phyloP scores from a whole-genome alignment of 2,329 filamentous ascomycete genomes.

The Nemania sp. region DNA sequence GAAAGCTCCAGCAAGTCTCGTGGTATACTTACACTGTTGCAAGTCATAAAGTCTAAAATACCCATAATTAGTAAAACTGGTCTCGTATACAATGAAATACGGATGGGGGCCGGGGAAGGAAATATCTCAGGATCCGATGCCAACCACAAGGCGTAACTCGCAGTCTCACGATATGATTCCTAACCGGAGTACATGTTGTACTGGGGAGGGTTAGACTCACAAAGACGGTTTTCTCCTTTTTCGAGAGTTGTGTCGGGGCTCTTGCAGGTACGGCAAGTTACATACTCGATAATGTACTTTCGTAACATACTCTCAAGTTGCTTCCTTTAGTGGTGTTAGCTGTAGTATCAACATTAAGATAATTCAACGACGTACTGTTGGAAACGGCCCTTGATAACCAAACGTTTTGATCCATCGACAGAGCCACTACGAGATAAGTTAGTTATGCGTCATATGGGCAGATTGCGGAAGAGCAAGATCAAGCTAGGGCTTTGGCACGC shows the following conservation, averaged over 20 bases:
- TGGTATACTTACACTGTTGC: conserved; percentile 71
- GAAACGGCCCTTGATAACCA: conserved; percentile 99
- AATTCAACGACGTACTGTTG: conserved; percentile 73
- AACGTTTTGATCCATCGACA: conserved; percentile 89
- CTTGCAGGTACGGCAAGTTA: conserved; percentile 98
- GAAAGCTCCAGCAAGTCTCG: not conserved
- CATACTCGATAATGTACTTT: conserved; percentile 80
- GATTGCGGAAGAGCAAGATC: not conserved
- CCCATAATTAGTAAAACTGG: conserved; percentile 20
- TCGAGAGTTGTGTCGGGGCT: conserved; percentile 94
- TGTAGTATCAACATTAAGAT: conserved; percentile 74
- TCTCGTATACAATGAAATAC: not conserved
- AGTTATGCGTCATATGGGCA: conserved; percentile 5
- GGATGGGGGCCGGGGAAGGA: not conserved
- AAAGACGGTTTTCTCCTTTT: conserved; percentile 99
- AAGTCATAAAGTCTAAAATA: conserved; percentile 85
- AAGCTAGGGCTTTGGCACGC: not conserved
- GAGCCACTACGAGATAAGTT: conserved; percentile 68
- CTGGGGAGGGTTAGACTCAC: conserved; percentile 20
- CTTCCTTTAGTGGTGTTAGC: conserved; percentile 49
- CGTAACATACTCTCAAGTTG: conserved; percentile 41
- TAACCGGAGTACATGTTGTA: not conserved
- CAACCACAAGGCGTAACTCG: not conserved
- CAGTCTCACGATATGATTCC: no score
- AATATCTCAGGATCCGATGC: not conserved